Base-by-base conservation (phyloP, 2,329 filamentous ascomycete species). In the Cladobotryum protrusum region DNA sequence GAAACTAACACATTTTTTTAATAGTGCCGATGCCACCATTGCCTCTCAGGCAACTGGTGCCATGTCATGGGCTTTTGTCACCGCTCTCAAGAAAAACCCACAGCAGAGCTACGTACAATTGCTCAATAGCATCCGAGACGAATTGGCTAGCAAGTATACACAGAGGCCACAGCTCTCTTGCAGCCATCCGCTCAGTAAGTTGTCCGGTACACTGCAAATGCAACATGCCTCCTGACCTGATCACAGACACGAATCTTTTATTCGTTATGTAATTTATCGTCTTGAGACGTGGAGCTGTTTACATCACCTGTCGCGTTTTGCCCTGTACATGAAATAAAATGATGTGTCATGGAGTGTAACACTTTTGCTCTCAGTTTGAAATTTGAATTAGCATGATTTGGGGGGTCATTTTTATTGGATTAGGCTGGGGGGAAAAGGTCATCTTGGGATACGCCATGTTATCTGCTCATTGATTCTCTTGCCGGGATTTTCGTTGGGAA, bases 61-160 rank as follows among this genome's bases (percentile, higher is more conserved):
- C 64, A 97, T 99, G 93, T 96, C 90, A 1, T 97, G 88, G 84
- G 93, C 93, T 9, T 99, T 99, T 67, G 91, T 99, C 66, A 86
- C 78, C 5, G 86, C 91, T 40, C 79, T 99, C 58, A 92, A 89
- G 74, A 96, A 96, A 79, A 95, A 97, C 67, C 91, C 92, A 0
- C 90, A 96, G 64, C 93, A 99, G 75, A 96, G 90, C 73, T 99
- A 99, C 64, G 91, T 99, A 46, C 87, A 96, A 73, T 75, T 99
- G 54, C 79, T 99, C 61, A 97, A 96, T 76, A 96, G 86, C 69
- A 96, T 99, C 62, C 87, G 93, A 55, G 91, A 96, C 59, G 90
- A 97, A 69, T 77, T 99, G 55, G 74, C 88, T 54, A 83, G 81
- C 45, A 92, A 92, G 65, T 99, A 99, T 67, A 79, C 79, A 11